Base-by-base conservation (phyloP, 129 eudicot species). In the Smallanthus sonchifolius region DNA sequence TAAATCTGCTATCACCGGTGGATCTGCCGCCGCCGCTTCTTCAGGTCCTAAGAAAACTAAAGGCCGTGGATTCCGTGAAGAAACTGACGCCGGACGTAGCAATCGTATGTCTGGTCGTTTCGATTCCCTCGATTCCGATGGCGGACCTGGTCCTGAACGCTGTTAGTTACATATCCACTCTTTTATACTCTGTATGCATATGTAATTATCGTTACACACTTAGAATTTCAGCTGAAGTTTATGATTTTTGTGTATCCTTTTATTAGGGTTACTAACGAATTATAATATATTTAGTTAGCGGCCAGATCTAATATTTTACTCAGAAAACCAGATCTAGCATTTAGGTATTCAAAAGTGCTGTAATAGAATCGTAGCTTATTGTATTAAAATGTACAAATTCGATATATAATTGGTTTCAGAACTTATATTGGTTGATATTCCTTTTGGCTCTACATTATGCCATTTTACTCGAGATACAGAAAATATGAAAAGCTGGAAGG, bases 111-210 rank as follows among this genome's bases (percentile, higher is more conserved):
- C 96, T 38, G 93, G 85, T 1, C 91, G 91, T 9, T 90, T 90
- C 59, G 98, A 94, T 47, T 86, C 97, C 3, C 97, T 94, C 49
- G 91, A 88, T 61, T 90, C 93, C 34, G 96, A 88, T 6, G 89
- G 88, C 43, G 97, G 96, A 17, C 98, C 98, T n/a, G 98, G 98
- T 44, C 96, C 98, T 13, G 96, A 86, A 84, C 85, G 97, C 80
- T 94, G 98, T 94, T 10, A 82, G 92, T 78, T 36, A 42, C 20
- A 7, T 35, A 13, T 44, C 5, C n/a, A 11, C 37, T 43, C 51
- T 70, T 47, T 40, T 69, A 1, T 15, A 49, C 55, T 24, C 19
- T 65, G 19, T 72, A 7, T 44, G 48, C 72, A 3, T 48, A 30
- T 51, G 71, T 56, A 2, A 10, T 28, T 57, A 10, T 57, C 30